phyloP scores from a whole-genome alignment of 148 eudicot genomes.

The Rhododendron williamsianum region DNA sequence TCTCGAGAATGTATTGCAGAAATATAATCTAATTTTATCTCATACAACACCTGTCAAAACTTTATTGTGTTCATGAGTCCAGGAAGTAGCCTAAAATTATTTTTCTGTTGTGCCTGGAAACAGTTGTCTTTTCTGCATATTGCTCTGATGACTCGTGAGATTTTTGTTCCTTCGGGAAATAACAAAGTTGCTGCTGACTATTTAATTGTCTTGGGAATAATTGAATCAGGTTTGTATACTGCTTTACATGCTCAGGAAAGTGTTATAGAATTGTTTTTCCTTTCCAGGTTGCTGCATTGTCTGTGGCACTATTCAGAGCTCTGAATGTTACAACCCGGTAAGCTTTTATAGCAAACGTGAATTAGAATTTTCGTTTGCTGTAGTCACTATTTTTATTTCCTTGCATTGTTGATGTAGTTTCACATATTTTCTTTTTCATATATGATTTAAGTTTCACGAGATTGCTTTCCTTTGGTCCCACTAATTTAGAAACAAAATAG shows the following conservation, averaged over 20 bases:
- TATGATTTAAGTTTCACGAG: not conserved
- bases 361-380: not conserved
- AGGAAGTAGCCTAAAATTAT: not conserved
- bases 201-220: not conserved
- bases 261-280: not conserved
- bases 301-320: slow-evolving; percentile 85
- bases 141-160: not conserved
- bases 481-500: not conserved
- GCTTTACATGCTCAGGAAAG: not conserved
- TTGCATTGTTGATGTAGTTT: not conserved
- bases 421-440: not conserved
- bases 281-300: slow-evolving; percentile 75
- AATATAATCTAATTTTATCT: not conserved
- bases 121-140: not conserved
- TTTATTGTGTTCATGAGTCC: not conserved
- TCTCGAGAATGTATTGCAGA: not conserved
- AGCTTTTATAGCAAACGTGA: not conserved
- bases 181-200: not conserved
- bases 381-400: not conserved
- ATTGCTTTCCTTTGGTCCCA: not conserved
- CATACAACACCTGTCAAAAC: not conserved
- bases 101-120: not conserved
- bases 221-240: not conserved
- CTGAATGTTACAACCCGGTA: slow-evolving; percentile 86
- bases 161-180: not conserved